Evolutionary conservation across 805 yeast species (phyloP).

Genomic region (Teunomyces barrocoloradensis): DNA sequence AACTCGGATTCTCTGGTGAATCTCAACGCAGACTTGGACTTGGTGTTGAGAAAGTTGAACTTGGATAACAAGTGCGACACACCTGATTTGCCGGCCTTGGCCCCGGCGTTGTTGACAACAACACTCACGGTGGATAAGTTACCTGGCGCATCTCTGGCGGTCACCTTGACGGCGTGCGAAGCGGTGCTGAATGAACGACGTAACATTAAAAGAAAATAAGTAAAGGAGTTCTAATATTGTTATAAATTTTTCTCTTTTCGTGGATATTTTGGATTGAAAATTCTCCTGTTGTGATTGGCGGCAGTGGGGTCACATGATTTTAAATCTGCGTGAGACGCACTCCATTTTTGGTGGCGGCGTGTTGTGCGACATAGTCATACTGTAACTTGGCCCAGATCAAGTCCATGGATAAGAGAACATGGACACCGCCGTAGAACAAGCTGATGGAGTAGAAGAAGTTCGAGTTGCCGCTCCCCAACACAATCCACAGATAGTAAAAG

Average conservation of each 20-base stretch:
- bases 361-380: constrained; percentile 50
- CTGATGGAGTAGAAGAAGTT: constrained; percentile 96
- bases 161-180: constrained; percentile 44
- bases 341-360: constrained; percentile 38
- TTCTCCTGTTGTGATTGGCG: constrained; percentile 10
- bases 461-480: constrained; percentile 90
- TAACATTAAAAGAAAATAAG: constrained; percentile 4
- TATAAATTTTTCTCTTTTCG: constrained; percentile 3
- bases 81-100: constrained; percentile 75
- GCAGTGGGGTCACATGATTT: constrained; percentile 7
- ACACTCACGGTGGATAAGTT: constrained; percentile 75
- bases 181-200: constrained; percentile 43
- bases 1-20: constrained; percentile 92
- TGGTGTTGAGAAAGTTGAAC: constrained; percentile 81
- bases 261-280: constrained; percentile 3
- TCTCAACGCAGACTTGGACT: constrained; percentile 82
- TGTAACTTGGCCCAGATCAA: constrained; percentile 78
- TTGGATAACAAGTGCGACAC: constrained; percentile 80
- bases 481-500: constrained; percentile 92
- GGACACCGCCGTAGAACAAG: constrained; percentile 69
- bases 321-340: constrained; percentile 51
- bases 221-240: not conserved
- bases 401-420: constrained; percentile 68
- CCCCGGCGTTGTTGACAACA: constrained; percentile 78
- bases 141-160: constrained; percentile 58